Percentiles rank a stretch among this genome's conserved stretches.
Evolutionary conservation across 495 filamentous ascomycete species (phyloP).

Genomic region (Hyaloscypha hepaticicola): DNA sequence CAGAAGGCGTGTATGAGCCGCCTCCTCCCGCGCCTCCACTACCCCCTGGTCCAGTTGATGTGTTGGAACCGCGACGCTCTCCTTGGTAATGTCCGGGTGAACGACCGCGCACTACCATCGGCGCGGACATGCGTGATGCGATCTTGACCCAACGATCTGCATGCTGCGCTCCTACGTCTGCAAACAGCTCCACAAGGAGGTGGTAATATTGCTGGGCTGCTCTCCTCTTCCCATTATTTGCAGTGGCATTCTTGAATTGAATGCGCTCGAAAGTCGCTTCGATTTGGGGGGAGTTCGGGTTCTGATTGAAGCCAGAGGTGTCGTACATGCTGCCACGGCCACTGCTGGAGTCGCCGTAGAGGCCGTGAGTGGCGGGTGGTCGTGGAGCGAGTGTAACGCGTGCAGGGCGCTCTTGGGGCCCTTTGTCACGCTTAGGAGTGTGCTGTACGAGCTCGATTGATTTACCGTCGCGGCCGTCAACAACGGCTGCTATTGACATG

Average conservation of each 20-base stretch:
- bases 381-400: conserved; percentile 68
- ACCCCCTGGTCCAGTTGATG: conserved; percentile 61
- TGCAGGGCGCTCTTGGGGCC: conserved; percentile 75
- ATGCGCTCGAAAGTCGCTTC: conserved; percentile 86
- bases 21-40: conserved; percentile 48
- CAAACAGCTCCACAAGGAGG: conserved; percentile 84
- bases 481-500: conserved; percentile 85
- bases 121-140: conserved; percentile 73
- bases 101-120: conserved; percentile 90
- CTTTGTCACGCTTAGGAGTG: conserved; percentile 93
- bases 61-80: conserved; percentile 68
- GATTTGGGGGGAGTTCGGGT: conserved; percentile 42
- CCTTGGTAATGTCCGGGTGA: conserved; percentile 93
- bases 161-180: conserved; percentile 60
- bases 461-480: conserved; percentile 76
- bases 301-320: conserved; percentile 35
- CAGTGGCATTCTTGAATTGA: conserved; percentile 94
- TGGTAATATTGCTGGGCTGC: conserved; percentile 95
- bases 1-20: conserved; percentile 40
- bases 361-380: conserved; percentile 46
- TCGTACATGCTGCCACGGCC: conserved; percentile 36
- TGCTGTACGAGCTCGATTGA: conserved; percentile 88
- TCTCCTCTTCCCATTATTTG: conserved; percentile 91
- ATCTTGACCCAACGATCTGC: conserved; percentile 68
- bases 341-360: conserved; percentile 21